Conservation (phyloP, 2,329 filamentous ascomycete species). For the Ascosphaera aggregata region DNA sequence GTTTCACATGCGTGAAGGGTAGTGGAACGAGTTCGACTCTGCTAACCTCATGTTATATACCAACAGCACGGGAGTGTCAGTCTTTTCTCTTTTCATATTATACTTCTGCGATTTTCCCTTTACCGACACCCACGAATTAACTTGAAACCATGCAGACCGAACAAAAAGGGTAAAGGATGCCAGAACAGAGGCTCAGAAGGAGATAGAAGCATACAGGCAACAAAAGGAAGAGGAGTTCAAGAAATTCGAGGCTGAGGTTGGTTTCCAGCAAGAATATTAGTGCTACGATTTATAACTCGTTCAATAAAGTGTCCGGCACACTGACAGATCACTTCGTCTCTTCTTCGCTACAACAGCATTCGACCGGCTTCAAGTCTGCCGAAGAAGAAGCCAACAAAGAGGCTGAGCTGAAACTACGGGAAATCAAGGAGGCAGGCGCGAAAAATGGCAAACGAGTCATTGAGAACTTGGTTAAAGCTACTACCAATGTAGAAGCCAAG, state of each 20-base stretch:
- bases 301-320: background rate
- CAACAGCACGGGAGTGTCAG: conserved; percentile 64
- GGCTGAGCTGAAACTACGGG: conserved; percentile 55
- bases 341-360: conserved; percentile 38
- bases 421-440: conserved; percentile 59
- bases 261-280: conserved; percentile 3
- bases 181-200: conserved; percentile 87
- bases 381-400: conserved; percentile 61
- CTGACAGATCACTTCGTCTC: background rate
- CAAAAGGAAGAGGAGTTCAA: conserved; percentile 89
- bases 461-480: conserved; percentile 60
- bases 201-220: conserved; percentile 80
- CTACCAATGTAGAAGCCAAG: conserved; percentile 60
- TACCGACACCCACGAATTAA: too few species aligned
- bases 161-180: conserved; percentile 96
- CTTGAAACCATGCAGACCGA: conserved; percentile 40
- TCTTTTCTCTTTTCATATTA: conserved; percentile 5
- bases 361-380: conserved; percentile 67
- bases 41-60: too few species aligned
- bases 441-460: conserved; percentile 62
- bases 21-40: too few species aligned
- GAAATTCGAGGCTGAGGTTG: conserved; percentile 65
- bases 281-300: background rate
- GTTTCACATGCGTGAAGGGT: too few species aligned
- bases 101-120: background rate